Percentiles rank a stretch among this genome's conserved stretches.
Evolutionary conservation across 2,329 filamentous ascomycete species (phyloP).

Genomic region (Fusarium sp.): DNA sequence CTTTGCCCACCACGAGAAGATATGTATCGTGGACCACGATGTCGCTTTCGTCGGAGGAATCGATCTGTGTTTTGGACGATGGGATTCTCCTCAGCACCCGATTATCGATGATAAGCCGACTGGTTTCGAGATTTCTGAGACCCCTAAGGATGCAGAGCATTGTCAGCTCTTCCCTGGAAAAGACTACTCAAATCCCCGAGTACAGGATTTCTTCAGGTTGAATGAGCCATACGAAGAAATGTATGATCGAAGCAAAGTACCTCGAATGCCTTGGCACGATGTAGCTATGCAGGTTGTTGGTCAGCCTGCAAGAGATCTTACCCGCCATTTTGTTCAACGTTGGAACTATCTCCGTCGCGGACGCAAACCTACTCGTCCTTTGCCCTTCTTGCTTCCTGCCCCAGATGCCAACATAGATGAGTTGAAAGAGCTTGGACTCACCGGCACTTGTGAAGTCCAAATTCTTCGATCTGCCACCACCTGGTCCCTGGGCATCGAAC

Average conservation of each 20-base stretch:
- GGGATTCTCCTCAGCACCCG: slow-evolving; percentile 95
- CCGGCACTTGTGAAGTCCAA: slow-evolving; percentile 96
- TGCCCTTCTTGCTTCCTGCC: slow-evolving; percentile 92
- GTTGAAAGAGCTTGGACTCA: slow-evolving; percentile 87
- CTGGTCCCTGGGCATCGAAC: slow-evolving; percentile 92
- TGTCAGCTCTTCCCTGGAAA: slow-evolving; percentile 98
- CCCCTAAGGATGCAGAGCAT: slow-evolving; percentile 89
- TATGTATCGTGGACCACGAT: slow-evolving; percentile 97
- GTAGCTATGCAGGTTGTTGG: slow-evolving; percentile 98
- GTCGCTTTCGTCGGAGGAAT: slow-evolving; percentile 96
- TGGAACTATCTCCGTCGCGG: slow-evolving; percentile 98
- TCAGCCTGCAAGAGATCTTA: slow-evolving; percentile 93
- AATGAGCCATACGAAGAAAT: slow-evolving; percentile 98
- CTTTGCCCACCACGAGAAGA: slow-evolving; percentile 98
- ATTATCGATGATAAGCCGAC: slow-evolving; percentile 95
- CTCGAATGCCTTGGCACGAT: slow-evolving; percentile 99
- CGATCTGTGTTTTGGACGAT: slow-evolving; percentile 95
- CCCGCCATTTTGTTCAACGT: slow-evolving; percentile 94
- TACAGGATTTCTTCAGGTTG: slow-evolving; percentile 94
- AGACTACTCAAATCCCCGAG: slow-evolving; percentile 96
- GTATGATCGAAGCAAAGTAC: slow-evolving; percentile 92
- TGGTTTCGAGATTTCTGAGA: slow-evolving; percentile 85
- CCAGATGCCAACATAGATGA: slow-evolving; percentile 92
- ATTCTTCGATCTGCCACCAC: slow-evolving; percentile 90
- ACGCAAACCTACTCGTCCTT: slow-evolving; percentile 91